Evolutionary conservation across 768 basidiomycete genomes (phyloP).

Genomic region (Tremella fuciformis): DNA sequence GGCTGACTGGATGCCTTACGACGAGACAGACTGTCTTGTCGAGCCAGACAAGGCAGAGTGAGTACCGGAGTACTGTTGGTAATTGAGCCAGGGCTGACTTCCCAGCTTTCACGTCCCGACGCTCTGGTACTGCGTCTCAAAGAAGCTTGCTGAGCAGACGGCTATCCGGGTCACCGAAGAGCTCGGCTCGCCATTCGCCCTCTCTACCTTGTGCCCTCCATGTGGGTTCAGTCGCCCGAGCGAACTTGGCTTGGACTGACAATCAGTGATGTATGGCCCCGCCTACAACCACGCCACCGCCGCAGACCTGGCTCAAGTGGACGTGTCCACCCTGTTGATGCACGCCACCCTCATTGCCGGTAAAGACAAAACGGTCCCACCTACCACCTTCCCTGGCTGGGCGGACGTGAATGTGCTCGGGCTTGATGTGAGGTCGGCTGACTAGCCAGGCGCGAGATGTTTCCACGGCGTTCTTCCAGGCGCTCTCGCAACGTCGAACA

Average conservation of each 20-base stretch:
- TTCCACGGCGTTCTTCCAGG: constrained; percentile 24
- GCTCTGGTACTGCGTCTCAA: constrained; percentile 40
- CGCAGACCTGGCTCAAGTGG: constrained; percentile 10
- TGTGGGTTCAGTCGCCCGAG: constrained; percentile 12
- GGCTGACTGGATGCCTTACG: background rate
- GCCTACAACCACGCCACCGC: constrained; percentile 17
- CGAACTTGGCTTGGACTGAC: background rate
- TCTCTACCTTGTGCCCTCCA: constrained; percentile 35
- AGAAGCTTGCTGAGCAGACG: constrained; percentile 39
- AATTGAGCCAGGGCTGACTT: too few species aligned
- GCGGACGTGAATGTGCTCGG: constrained; percentile 18
- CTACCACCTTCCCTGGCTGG: constrained; percentile 11
- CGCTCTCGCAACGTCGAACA: constrained; percentile 11
- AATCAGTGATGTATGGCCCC: constrained; percentile 33
- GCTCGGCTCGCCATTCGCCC: constrained; percentile 18
- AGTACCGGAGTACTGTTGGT: background rate
- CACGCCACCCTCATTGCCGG: constrained; percentile 11
- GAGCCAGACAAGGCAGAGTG: constrained; percentile 4
- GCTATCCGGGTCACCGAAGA: constrained; percentile 24
- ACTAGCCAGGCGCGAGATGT: constrained; percentile 18
- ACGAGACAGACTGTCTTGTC: constrained; percentile 5
- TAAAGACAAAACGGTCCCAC: constrained; percentile 13
- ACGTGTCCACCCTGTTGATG: constrained; percentile 18
- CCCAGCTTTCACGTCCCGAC: background rate
- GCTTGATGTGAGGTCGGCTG: background rate